Evolutionary conservation across 1,284 basidiomycete genomes (phyloP).

Genomic region (Hymenochaete sp.): DNA sequence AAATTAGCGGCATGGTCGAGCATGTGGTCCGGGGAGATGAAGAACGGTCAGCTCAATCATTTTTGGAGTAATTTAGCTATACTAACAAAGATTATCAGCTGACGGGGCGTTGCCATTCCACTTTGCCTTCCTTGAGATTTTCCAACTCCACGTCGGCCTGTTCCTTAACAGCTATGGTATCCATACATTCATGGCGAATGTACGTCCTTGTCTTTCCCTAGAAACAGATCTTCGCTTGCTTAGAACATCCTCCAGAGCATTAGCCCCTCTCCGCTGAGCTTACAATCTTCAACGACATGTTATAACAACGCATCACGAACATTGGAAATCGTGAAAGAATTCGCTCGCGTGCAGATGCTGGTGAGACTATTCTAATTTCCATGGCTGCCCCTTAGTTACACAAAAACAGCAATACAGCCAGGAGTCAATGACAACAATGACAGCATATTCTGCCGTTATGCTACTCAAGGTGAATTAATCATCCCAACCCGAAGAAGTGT

Average conservation of each 20-base stretch:
- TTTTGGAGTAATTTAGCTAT: constrained; percentile 5
- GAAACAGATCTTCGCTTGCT: constrained; percentile 3
- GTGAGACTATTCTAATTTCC: constrained; percentile 30
- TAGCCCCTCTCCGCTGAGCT: constrained; percentile 46
- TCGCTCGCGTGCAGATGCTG: constrained; percentile 64
- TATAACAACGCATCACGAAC: constrained; percentile 62
- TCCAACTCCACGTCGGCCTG: constrained; percentile 65
- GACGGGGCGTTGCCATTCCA: constrained; percentile 64
- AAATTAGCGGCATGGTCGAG: constrained; percentile 63
- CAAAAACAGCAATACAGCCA: constrained; percentile 78
- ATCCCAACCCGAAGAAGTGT: not conserved
- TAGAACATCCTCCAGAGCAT: constrained; percentile 19
- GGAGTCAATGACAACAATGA: constrained; percentile 75
- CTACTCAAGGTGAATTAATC: constrained; percentile 51
- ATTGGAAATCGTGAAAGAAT: constrained; percentile 62
- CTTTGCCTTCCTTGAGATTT: constrained; percentile 60
- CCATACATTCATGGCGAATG: constrained; percentile 49
- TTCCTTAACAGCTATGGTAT: constrained; percentile 78
- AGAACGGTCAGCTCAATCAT: constrained; percentile 39
- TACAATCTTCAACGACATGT: constrained; percentile 62
- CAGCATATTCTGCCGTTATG: constrained; percentile 73
- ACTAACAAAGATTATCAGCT: constrained; percentile 33
- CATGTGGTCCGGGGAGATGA: constrained; percentile 62
- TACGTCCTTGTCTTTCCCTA: constrained; percentile 29
- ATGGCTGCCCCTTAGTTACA: constrained; percentile 1